Base-by-base conservation (phyloP, 1,284 basidiomycete species). In the Mycena sp. region DNA sequence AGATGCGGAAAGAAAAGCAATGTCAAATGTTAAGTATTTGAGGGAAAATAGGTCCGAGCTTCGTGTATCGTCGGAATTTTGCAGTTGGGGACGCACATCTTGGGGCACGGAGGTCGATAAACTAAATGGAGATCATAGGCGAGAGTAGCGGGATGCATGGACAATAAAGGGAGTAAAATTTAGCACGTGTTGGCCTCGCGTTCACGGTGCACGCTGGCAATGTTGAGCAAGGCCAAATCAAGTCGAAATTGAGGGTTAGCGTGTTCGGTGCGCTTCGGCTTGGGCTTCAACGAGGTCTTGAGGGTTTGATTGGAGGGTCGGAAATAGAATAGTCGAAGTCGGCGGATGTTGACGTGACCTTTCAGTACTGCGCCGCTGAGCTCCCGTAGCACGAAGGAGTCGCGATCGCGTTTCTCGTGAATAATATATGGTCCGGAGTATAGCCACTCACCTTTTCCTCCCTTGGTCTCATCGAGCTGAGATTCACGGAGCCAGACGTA, bases 401-500 rank as follows among this genome's bases (percentile, higher is more conserved):
- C 62, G 16, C 66, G 48, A 0, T 21, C 23, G 5, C 62, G 48
- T 29, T 62, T 65, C 41, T 67, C 48, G 48, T 71, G 69, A n/a
- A 78, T 68, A 17, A 77, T 69, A 30, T 73, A 76, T 0, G 77
- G 76, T 0, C 77, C 75, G 1, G 72, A 63, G 64, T 72, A 77
- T 0, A 62, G 49, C 26, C 68, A 66, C 4, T 66, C 62, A 1
- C 70, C 71, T 53, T 77, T 75, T 29, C 72, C 68, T 1, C 76
- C 74, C 3, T 72, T 68, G 32, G 73, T 72, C 7, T 68, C 64
- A 56, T 76, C 74, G 10, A 77, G 46, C 63, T 72, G 69, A 0
- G 75, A 74, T 52, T 79, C 72, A 6, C 74, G 69, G 0, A 74
- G 32, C 12, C 75, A 67, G 0, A 78, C 76, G 60, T 70, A 74